Evolutionary conservation across 2,329 filamentous ascomycete genomes (phyloP).

Genomic region (Hymenoscyphus fraxineus): DNA sequence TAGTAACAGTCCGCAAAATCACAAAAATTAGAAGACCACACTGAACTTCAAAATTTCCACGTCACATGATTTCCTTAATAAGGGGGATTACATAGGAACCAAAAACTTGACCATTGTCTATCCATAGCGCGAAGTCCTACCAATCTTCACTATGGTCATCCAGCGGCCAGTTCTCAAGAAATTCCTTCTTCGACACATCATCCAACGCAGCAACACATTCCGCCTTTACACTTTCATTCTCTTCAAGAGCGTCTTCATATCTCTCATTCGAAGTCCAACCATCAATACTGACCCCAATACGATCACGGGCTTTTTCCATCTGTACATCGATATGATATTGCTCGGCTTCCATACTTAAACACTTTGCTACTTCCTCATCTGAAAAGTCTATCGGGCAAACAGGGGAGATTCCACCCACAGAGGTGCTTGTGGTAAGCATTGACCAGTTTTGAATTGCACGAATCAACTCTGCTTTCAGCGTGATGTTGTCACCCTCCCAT

Average conservation of each 20-base stretch:
- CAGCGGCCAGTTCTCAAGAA: conserved; percentile 12
- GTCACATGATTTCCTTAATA: neutral
- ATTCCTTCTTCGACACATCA: conserved; percentile 8
- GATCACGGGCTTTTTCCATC: conserved; percentile 22
- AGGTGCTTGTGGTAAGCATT: conserved; percentile 13
- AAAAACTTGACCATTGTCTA: neutral
- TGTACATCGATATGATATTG: conserved; percentile 25
- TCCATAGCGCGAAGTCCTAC: neutral
- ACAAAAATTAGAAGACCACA: neutral
- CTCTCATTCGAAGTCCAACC: conserved; percentile 30
- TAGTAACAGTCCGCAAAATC: neutral
- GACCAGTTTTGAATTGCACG: conserved; percentile 27
- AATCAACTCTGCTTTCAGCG: conserved; percentile 31
- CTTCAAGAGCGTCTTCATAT: conserved; percentile 23
- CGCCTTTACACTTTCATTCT: conserved; percentile 12
- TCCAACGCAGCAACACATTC: conserved; percentile 10
- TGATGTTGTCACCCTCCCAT: conserved; percentile 33
- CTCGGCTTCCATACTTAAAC: conserved; percentile 6
- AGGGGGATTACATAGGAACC: neutral
- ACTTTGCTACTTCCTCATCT: conserved; percentile 14
- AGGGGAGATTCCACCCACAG: neutral
- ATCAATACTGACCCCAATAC: conserved; percentile 29
- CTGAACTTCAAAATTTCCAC: neutral
- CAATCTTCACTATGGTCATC: conserved; percentile 12
- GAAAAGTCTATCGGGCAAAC: conserved; percentile 12